Evolutionary conservation across 164 flowering plant genomes (phyloP), one percentile per base, ranked within the genome.

Genomic region (Magnolia sinica): DNA sequence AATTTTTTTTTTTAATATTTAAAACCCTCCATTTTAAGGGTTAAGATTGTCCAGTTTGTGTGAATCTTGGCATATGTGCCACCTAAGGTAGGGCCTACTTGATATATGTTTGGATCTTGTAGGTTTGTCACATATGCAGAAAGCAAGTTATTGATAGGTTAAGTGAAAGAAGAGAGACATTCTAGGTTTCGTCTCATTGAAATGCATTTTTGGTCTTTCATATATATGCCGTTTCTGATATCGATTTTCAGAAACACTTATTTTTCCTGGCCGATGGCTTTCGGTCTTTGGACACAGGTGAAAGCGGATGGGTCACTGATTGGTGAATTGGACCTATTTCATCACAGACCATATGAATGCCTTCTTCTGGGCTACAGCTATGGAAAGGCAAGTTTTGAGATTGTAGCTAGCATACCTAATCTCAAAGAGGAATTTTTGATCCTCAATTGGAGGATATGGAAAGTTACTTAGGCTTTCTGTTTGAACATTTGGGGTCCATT

Each of bases 301-400:
- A 92, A 88, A 82, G 76, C 85, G 63, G 93, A 92, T 81, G 98
- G 97, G 58, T 88, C 90, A 50, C 80, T 92, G 86, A 87, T 91
- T 63, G 74, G 91, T 83, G 97, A 96, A 70, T 70, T 96, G 65
- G 99, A 96, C 77, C 91, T 94, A 68, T 90, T 91, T 76, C 99
- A 92, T 85, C 98, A 94, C 79, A 88, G 91, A 71, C 98, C 99
- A 37, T 96, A 96, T 83, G 99, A 96, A 74, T 90, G 93, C 83
- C 93, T 96, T 77, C 83, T 96, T 10, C 72, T 96, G 50, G 99
- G 98, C 20, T 91, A 87, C 76, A 77, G 84, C 66, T 73, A 75
- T 52, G 81, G 86, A 16, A 78, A 87, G 88, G 98, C 92, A 45
- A 83, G 87, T 72, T 73, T 14, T 76, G 59, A 23, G 55, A 27